Evolutionary conservation across 192 early-diverging fungal species (phyloP).

Genomic region (Podila minutissima): DNA sequence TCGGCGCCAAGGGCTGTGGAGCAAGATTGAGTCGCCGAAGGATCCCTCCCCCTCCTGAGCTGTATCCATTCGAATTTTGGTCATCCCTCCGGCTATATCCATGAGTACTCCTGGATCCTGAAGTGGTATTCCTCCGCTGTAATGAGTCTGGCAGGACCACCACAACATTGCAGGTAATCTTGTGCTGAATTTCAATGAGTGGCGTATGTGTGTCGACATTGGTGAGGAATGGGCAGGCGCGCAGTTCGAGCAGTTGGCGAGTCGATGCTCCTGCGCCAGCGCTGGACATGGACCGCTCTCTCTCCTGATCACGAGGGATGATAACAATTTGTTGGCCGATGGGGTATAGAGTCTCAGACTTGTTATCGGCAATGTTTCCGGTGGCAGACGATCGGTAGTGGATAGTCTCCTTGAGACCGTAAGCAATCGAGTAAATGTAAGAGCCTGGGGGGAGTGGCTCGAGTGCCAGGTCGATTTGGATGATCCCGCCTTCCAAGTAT

Average conservation of each 20-base stretch:
- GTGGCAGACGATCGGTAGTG: conserved; percentile 46
- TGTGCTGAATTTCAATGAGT: conserved; percentile 41
- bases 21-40: conserved; percentile 34
- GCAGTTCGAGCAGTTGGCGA: conserved; percentile 40
- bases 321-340: conserved; percentile 50
- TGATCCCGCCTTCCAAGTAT: conserved; percentile 30
- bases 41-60: conserved; percentile 31
- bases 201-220: conserved; percentile 42
- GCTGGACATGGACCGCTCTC: conserved; percentile 44
- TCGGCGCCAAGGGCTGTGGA: conserved; percentile 23
- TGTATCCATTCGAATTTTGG: not conserved
- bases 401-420: conserved; percentile 46
- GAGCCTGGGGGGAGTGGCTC: conserved; percentile 49
- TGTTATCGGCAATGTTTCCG: conserved; percentile 44
- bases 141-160: conserved; percentile 29
- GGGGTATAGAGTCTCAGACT: conserved; percentile 50
- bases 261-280: conserved; percentile 50
- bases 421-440: conserved; percentile 45
- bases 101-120: conserved; percentile 10
- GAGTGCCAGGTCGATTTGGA: conserved; percentile 30
- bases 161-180: conserved; percentile 42
- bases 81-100: not conserved
- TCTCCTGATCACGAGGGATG: conserved; percentile 33
- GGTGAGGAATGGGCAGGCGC: conserved; percentile 32
- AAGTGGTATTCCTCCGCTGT: conserved; percentile 10